A percentile compares a stretch with the other conserved stretches of the same genome.
phyloP scores from a whole-genome alignment of 2,329 filamentous ascomycete genomes.

The Verticillium albo-atrum region DNA sequence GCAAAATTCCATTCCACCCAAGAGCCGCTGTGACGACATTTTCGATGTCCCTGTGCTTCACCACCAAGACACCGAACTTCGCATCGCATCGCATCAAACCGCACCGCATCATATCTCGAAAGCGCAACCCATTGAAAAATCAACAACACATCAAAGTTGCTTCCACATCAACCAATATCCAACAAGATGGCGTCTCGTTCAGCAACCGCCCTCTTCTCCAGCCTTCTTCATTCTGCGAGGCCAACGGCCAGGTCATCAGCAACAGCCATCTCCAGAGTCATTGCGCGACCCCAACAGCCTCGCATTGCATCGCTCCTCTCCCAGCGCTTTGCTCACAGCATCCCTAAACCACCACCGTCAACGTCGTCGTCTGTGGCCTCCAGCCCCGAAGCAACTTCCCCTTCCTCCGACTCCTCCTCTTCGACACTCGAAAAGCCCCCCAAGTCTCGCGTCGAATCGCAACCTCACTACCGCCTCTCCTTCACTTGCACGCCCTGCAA shows the following conservation, averaged over 20 bases:
- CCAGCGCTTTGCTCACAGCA: constrained; percentile 19
- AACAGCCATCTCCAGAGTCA: constrained; percentile 1
- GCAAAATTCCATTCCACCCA: background rate
- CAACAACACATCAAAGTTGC: background rate
- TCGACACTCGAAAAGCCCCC: constrained; percentile 10
- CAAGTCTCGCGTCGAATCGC: constrained; percentile 18
- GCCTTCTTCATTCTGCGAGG: constrained; percentile 5
- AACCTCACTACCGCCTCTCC: constrained; percentile 77
- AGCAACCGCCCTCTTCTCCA: constrained; percentile 3
- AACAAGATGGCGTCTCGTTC: constrained; percentile 8
- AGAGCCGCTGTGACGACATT: background rate
- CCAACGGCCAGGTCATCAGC: background rate
- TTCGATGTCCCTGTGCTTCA: background rate
- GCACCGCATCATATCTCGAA: background rate
- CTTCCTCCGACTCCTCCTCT: constrained; percentile 22
- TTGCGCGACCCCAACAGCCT: background rate
- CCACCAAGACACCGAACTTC: background rate
- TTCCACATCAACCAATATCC: background rate
- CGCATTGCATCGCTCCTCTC: background rate
- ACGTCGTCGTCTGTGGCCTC: background rate
- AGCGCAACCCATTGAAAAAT: background rate
- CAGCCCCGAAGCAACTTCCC: background rate
- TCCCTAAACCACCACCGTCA: constrained; percentile 16
- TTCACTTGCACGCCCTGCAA: constrained; percentile 91
- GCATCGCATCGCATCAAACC: background rate